Percentiles rank a stretch among this genome's conserved stretches.
Evolutionary conservation across 371 early-diverging fungal genomes (phyloP).

Genomic region (Mucor circinelloides): DNA sequence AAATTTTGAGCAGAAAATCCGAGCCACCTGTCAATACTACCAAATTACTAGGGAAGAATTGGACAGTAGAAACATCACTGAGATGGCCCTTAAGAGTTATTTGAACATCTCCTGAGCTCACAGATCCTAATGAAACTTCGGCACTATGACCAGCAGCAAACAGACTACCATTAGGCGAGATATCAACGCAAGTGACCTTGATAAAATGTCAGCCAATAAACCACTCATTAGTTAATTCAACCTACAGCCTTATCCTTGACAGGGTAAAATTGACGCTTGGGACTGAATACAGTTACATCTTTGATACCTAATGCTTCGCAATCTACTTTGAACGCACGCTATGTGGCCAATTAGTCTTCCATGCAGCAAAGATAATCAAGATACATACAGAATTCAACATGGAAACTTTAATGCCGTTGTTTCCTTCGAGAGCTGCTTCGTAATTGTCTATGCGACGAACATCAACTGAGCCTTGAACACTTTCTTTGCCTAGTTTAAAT

Average conservation of each 20-base stretch:
- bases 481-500: constrained; percentile 7
- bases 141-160: constrained; percentile 52
- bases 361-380: too few relatives aligned
- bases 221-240: neutral
- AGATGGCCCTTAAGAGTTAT: constrained; percentile 68
- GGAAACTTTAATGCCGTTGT: constrained; percentile 22
- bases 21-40: constrained; percentile 71
- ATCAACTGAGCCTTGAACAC: constrained; percentile 19
- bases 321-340: constrained; percentile 47
- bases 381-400: constrained; percentile 35
- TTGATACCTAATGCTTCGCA: constrained; percentile 19
- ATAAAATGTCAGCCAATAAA: neutral
- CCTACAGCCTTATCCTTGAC: constrained; percentile 17
- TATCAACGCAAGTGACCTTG: constrained; percentile 52
- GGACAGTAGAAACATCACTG: constrained; percentile 65
- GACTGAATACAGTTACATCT: constrained; percentile 14
- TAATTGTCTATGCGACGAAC: constrained; percentile 6
- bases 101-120: constrained; percentile 38
- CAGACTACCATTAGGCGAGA: constrained; percentile 57
- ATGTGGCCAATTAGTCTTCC: constrained; percentile 16
- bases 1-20: constrained; percentile 71
- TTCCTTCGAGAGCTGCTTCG: constrained; percentile 18
- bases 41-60: constrained; percentile 77
- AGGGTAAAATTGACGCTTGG: constrained; percentile 12
- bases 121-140: constrained; percentile 44